phyloP scores from a whole-genome alignment of 768 basidiomycete genomes.

The Pholiota conissans region DNA sequence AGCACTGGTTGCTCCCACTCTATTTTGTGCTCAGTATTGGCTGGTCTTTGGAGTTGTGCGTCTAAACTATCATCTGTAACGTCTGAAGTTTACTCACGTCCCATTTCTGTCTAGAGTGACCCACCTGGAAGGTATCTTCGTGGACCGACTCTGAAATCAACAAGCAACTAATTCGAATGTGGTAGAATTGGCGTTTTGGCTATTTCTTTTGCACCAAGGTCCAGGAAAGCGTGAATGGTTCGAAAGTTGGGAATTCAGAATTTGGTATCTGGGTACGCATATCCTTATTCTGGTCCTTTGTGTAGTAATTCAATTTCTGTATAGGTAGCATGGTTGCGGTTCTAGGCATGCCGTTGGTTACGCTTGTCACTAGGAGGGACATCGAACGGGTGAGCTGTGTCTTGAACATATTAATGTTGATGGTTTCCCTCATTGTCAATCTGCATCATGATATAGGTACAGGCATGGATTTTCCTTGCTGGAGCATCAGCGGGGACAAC shows the following conservation, averaged over 20 bases:
- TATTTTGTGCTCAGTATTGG: constrained; percentile 69
- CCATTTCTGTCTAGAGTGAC: constrained; percentile 52
- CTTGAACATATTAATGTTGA: background rate
- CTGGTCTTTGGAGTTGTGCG: constrained; percentile 81
- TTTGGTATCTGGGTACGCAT: constrained; percentile 67
- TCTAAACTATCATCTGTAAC: background rate
- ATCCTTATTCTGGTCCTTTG: background rate
- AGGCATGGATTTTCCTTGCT: constrained; percentile 74
- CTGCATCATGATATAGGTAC: constrained; percentile 40
- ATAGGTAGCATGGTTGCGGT: constrained; percentile 65
- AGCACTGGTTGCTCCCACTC: constrained; percentile 63
- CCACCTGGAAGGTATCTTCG: constrained; percentile 79
- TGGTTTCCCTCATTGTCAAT: constrained; percentile 3
- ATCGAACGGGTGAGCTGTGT: constrained; percentile 51
- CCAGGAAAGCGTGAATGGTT: constrained; percentile 76
- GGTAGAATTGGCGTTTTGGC: constrained; percentile 77
- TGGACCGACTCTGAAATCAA: background rate
- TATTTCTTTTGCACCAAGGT: constrained; percentile 80
- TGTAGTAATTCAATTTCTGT: constrained; percentile 1
- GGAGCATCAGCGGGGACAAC: constrained; percentile 65
- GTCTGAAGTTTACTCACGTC: background rate
- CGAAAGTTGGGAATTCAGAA: constrained; percentile 71
- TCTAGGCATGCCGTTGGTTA: constrained; percentile 71
- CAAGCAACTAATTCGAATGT: background rate
- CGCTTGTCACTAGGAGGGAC: constrained; percentile 56